Conservation (phyloP, 805 yeast genomes). For the Pichia ethanolica region DNA sequence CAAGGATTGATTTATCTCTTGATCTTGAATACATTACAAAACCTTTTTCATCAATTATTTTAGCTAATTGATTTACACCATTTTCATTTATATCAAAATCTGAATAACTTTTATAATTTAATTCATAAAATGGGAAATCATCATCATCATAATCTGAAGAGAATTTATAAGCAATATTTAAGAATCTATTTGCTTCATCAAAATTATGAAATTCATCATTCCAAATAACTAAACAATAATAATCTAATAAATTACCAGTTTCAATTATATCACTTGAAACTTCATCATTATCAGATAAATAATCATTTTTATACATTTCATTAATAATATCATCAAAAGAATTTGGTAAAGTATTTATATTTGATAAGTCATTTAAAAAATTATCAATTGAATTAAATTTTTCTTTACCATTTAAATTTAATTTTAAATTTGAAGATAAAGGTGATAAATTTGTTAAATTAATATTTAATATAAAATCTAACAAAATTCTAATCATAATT, state of each 20-base stretch:
- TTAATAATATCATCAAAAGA: background rate
- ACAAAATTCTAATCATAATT: slow-evolving; percentile 23
- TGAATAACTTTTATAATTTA: slow-evolving; percentile 1
- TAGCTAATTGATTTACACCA: slow-evolving; percentile 26
- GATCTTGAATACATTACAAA: slow-evolving; percentile 37
- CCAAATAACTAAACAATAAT: slow-evolving; percentile 56
- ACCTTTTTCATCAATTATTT: slow-evolving; percentile 43
- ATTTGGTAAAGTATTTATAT: background rate
- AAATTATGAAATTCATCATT: slow-evolving; percentile 70
- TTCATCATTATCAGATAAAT: background rate
- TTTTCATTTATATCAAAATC: slow-evolving; percentile 1
- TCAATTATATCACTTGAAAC: background rate
- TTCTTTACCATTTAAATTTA: too few species aligned
- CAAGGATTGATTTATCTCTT: slow-evolving; percentile 12
- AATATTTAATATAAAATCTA: slow-evolving; percentile 37
- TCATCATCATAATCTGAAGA: background rate
- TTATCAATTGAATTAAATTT: background rate
- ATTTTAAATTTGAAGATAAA: slow-evolving; percentile 7
- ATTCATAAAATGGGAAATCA: slow-evolving; percentile 6
- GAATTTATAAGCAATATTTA: slow-evolving; percentile 9
- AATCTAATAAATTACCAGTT: slow-evolving; percentile 4
- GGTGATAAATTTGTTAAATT: slow-evolving; percentile 28
- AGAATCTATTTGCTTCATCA: slow-evolving; percentile 21
- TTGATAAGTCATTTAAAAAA: background rate
- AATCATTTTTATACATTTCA: background rate